Conservation (phyloP, 2,329 filamentous ascomycete genomes). For the Phyllosticta ampelicida region DNA sequence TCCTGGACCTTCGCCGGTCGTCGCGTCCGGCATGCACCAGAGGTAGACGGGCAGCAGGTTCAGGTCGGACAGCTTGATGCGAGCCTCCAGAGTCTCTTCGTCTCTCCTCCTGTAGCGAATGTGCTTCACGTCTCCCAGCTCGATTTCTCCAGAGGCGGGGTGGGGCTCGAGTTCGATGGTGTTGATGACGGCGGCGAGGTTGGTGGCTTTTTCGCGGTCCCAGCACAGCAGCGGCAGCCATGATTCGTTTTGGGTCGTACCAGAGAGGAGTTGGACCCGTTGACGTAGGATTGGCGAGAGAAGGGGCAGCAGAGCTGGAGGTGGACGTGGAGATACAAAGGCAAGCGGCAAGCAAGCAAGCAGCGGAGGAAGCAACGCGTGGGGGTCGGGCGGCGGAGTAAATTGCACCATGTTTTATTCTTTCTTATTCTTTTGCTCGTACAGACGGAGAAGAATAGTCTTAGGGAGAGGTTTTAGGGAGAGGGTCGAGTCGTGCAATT, state of each 20-base stretch:
- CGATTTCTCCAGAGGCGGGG: constrained; percentile 68
- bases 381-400: constrained; percentile 45
- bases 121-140: constrained; percentile 56
- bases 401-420: constrained; percentile 40
- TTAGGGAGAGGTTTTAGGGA: not conserved
- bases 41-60: constrained; percentile 55
- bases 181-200: constrained; percentile 50
- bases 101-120: constrained; percentile 59
- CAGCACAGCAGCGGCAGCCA: constrained; percentile 69
- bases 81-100: constrained; percentile 60
- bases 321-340: constrained; percentile 47
- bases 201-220: constrained; percentile 46
- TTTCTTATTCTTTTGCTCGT: not conserved
- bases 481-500: not conserved
- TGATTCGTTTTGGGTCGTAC: constrained; percentile 41
- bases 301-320: constrained; percentile 49
- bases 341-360: constrained; percentile 54
- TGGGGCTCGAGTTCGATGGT: constrained; percentile 64
- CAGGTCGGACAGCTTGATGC: constrained; percentile 51
- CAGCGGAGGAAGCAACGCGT: constrained; percentile 48
- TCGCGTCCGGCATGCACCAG: constrained; percentile 56
- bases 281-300: constrained; percentile 55
- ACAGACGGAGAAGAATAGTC: not conserved
- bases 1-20: constrained; percentile 47
- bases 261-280: constrained; percentile 51